Evolutionary conservation across 495 filamentous ascomycete genomes (phyloP), one percentile per base, ranked within the genome.

Genomic region (Aspergillus avenaceus): DNA sequence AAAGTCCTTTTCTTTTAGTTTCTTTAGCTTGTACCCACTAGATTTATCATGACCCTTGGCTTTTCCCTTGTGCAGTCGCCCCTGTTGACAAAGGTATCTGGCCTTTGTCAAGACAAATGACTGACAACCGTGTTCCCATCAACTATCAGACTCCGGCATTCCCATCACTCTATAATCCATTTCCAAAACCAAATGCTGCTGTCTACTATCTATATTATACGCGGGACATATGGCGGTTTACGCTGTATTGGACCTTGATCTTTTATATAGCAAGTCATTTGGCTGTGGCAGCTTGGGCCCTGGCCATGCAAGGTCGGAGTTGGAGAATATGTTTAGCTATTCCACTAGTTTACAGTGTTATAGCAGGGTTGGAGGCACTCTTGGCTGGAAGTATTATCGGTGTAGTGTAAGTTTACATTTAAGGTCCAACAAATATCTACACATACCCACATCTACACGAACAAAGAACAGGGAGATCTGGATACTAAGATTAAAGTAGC

Each of bases 311-410:
- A 53, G 64, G 62, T 50, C 72, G 71, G 19, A 85, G 78, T 65
- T 91, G 85, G 86, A 85, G 83, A 62, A 73, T 85, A 49, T 80
- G 93, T 52, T 87, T 90, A 80, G 63, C 83, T 9, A 79, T 91
- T 41, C 91, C 92, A 7, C 45, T 93, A 7, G 58, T 91, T 8
- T 97, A 92, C 60, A 71, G 73, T 34, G 53, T 88, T 13, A 67
- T 96, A 48, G 91, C 84, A 2, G 90, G 85, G 6, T 62, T 90
- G 47, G 91, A 97, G 65, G 92, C 85, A 4, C 55, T 95, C 19
- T 69, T 96, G 29, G 90, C 93, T 7, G 93, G 93, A 12, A 96
- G 87, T 63, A 77, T 97, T 26, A 84, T 96, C 50, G 93, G 93
- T 1, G 69, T 91, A 47, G 77, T 97, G 93, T 97, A 61, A 69